A percentile compares a stretch with the other conserved stretches of the same genome.
Evolutionary conservation across 1,284 basidiomycete species (phyloP).

Genomic region (Malassezia equina): DNA sequence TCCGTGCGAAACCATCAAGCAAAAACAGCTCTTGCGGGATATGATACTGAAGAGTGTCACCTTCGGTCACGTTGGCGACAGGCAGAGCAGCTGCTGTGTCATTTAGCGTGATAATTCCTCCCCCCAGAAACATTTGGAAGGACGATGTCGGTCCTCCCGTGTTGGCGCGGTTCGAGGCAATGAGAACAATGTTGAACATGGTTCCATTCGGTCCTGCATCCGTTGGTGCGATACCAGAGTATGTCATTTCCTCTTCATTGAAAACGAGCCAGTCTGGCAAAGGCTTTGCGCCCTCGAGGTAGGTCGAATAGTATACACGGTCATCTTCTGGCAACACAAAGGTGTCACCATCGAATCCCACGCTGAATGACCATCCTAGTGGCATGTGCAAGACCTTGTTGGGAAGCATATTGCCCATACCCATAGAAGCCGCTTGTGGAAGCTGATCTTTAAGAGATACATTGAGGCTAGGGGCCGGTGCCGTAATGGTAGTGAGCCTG

Average conservation of each 20-base stretch:
- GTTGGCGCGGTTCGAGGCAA: constrained; percentile 34
- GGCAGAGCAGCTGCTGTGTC: constrained; percentile 48
- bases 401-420: constrained; percentile 29
- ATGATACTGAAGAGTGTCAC: constrained; percentile 11
- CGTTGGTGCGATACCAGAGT: constrained; percentile 66
- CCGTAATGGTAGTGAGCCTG: constrained; percentile 24
- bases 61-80: constrained; percentile 49
- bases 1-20: constrained; percentile 51
- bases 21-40: constrained; percentile 5
- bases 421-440: constrained; percentile 30
- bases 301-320: constrained; percentile 60
- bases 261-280: constrained; percentile 71
- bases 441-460: constrained; percentile 34
- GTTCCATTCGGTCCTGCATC: constrained; percentile 27
- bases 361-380: constrained; percentile 75
- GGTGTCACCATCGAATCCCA: constrained; percentile 67
- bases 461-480: constrained; percentile 30
- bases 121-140: constrained; percentile 28
- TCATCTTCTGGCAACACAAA: constrained; percentile 51
- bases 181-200: constrained; percentile 29
- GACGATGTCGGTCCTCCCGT: constrained; percentile 32
- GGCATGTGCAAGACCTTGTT: constrained; percentile 59
- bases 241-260: constrained; percentile 57
- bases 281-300: constrained; percentile 58
- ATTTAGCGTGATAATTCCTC: constrained; percentile 20